Base-by-base conservation (phyloP, 208 protist species). In the Blechomonas ayalai region DNA sequence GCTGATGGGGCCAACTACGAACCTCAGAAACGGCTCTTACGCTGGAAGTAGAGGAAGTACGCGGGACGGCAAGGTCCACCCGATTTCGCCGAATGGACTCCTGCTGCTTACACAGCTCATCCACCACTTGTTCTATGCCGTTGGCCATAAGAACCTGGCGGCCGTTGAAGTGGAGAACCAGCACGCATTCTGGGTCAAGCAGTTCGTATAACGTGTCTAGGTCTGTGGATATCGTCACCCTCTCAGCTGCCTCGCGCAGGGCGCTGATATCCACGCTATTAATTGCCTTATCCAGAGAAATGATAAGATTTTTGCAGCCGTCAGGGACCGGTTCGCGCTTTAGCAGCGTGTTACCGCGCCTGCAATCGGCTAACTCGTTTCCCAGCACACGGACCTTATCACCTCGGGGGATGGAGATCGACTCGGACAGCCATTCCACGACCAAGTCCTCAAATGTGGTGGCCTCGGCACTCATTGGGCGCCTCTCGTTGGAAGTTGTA, bases 31-130 rank as follows among this genome's bases (percentile, higher is more conserved):
- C 53, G 16, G 42, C 26, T 2, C 57, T 44, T 6, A 73, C 53
- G 29, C 27, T n/a, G 3, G 22, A 24, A 24, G 33, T 4, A 8
- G 33, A 40, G 34, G 29, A 5, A 20, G 25, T 24, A 43, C 22
- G 22, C 37, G 50, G 24, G 44, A 48, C 29, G 38, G 31, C 9
- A 18, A 41, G 47, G 58, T 59, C 52, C n/a, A 51, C 52, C 2
- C 49, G 60, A 19, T 54, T 40, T 1, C 52, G 34, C 42, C 59
- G 51, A 24, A 79, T 47, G 12, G 70, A 62, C 26, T 73, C 65
- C 38, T 79, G 70, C 41, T 73, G 69, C 26, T 67, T 59, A 42
- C 58, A 73, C 24, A 72, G 59, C 37, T 83, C 71, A 39, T 67
- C 58, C 15, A 62, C 55, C 18, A 81, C 35, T 16, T 48, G 66